Evolutionary conservation across 139 green algal genomes (phyloP), one percentile per base, ranked within the genome.

Genomic region (Raphidocelis subcapitata): DNA sequence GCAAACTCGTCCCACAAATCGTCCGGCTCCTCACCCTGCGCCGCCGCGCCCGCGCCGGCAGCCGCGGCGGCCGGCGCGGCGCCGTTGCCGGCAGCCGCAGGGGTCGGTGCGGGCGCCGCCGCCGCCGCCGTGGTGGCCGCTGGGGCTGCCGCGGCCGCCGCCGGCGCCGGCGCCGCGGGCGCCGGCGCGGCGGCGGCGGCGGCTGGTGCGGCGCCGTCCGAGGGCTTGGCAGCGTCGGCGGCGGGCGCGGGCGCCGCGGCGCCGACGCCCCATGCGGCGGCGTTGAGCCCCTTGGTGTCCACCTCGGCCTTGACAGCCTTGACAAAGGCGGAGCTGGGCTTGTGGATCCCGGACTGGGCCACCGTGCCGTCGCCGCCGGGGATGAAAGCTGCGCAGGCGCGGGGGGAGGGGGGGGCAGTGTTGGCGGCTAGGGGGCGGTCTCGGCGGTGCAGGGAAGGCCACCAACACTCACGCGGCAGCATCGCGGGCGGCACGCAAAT

Each of bases 1-100:
- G 61, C 61, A 64, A 77, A 70, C 47, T 71, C 49, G n/a, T 64
- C 49, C 71, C 71, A 77, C 61, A 71, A 55, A 31, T 76, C 70
- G 1, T 41, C 70, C 44, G 5, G 47, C 36, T 2, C 69, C 37
- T 3, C 57, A 60, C 18, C 69, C 51, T 18, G 56, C 31, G 14
- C 68, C 33, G 14, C 68, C 32, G 31, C 66, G 33, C 31, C 66
- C 33, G 31, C 66, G 31, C 18, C 47, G n/a, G 66, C 49, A 35
- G 31, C 66, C 51, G 29, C 51, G 26, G 18, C 68, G 52, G 28
- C 54, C n/a, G 33, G 36, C 44, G 55, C 67, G 31, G 20, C 15
- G 60, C 62, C 18, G 62, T 35, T 52, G 62, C 62, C 29, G 36
- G n/a, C n/a, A n/a, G n/a, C n/a, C n/a, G n/a, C n/a, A 15, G 64